Conservation (phyloP, 2,329 filamentous ascomycete genomes). For the Phoma sp. region DNA sequence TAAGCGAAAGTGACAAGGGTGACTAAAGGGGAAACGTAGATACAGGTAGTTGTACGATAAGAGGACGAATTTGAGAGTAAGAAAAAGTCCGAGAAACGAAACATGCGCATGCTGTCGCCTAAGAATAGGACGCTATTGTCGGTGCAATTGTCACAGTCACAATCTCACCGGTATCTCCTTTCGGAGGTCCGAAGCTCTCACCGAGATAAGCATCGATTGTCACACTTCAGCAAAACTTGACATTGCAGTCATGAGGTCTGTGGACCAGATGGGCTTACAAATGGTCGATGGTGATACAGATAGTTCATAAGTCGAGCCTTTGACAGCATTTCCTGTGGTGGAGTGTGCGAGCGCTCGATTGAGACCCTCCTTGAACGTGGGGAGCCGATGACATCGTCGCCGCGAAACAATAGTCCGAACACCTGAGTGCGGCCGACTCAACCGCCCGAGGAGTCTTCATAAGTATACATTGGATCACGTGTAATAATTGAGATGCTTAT, state of each 20-base stretch:
- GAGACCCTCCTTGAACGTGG: constrained; percentile 2
- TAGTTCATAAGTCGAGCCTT: background rate
- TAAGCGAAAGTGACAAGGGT: background rate
- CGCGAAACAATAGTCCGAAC: constrained; percentile 7
- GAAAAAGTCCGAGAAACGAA: background rate
- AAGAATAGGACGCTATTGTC: constrained; percentile 15
- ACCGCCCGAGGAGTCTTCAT: no score
- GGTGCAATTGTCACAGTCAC: constrained; percentile 8
- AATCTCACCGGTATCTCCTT: background rate
- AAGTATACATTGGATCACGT: no score
- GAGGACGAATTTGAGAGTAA: background rate
- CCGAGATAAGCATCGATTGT: background rate
- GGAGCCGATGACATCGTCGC: constrained; percentile 16
- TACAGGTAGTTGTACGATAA: background rate
- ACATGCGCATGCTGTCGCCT: constrained; percentile 5
- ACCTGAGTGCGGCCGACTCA: constrained; percentile 5
- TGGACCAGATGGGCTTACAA: no score
- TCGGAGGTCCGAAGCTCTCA: constrained; percentile 10
- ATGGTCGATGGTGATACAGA: no score
- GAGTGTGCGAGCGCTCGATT: background rate
- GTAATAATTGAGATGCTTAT: no score
- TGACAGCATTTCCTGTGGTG: background rate
- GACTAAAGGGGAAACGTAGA: background rate
- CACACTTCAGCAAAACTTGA: background rate
- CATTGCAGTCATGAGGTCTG: background rate